Evolutionary conservation across 371 early-diverging fungal species (phyloP), one percentile per base, ranked within the genome.

Genomic region (Nematocida homosporus): DNA sequence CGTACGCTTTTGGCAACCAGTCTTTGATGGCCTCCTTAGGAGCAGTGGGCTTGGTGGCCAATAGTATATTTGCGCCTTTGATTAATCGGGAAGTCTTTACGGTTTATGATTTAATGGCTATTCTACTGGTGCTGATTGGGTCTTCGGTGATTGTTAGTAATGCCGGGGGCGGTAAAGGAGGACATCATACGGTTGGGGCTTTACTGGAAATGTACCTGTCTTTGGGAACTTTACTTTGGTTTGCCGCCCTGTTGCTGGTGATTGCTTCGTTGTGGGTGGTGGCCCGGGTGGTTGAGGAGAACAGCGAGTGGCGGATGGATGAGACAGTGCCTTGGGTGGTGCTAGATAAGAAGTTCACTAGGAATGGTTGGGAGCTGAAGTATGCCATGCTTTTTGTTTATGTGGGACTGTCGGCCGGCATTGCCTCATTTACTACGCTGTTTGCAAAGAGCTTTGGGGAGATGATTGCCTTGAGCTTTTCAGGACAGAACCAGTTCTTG

Each of bases 1-100:
- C 91, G 0, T 84, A 91, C 63, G 86, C 89, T 42, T 92, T 90
- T 79, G 91, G 91, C 3, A 88, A 90, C 2, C 92, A 92, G 83
- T 91, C 91, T 0, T 81, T 92, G 30, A 86, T 91, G 10, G 90
- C 91, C 0, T 90, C 89, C 1, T 85, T 91, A 34, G 89, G 90
- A 35, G 89, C 90, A 2, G 86, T 89, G 2, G 88, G 91, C 0
- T 85, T 92, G 20, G 88, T 92, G 5, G 87, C 89, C 2, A 92
- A 92, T 65, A 88, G 89, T 44, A 87, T 92, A 44, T 84, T 90
- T 48, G 92, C 92, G 0, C 92, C 92, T 0, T 57, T 89, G 30
- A 86, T 92, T 50, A 91, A 92, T 85, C 83, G 87, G 57, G 91
- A 92, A 72, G 72, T 83, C 27, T 87, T 86, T 78, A 85, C 87